Conservation (phyloP, 2,329 filamentous ascomycete species). For the Aspergillus pseudonomiae region DNA sequence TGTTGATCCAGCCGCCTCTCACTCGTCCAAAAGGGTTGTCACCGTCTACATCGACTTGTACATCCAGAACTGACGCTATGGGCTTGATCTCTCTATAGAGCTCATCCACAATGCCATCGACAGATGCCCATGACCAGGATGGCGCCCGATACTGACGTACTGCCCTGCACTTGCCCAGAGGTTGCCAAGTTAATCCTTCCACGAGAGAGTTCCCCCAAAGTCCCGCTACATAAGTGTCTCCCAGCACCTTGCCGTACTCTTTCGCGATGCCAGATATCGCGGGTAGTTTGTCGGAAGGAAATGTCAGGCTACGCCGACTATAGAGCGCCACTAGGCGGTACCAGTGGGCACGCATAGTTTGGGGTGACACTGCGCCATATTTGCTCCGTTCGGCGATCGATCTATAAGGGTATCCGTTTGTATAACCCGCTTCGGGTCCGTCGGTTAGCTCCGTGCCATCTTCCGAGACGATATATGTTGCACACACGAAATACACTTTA, state of each 20-base stretch:
- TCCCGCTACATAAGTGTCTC: neutral
- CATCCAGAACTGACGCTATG: too few species aligned
- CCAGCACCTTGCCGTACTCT: neutral
- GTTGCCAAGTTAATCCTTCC: neutral
- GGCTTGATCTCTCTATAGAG: too few species aligned
- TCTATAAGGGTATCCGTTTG: neutral
- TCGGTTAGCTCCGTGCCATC: too few species aligned
- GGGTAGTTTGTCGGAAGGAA: neutral
- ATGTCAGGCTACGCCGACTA: neutral
- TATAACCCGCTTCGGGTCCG: neutral
- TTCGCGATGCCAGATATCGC: neutral
- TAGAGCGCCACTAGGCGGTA: accelerated
- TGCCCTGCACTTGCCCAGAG: accelerated
- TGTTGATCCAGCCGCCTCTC: too few species aligned
- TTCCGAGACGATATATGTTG: too few species aligned
- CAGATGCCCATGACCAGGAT: neutral
- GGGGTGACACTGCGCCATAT: neutral
- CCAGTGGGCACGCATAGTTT: neutral
- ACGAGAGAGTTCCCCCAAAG: neutral
- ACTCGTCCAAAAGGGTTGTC: too few species aligned
- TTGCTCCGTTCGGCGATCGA: neutral
- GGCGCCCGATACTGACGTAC: neutral
- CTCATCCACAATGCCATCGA: neutral
- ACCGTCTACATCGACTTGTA: accelerated
- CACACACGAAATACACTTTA: too few species aligned